Percentiles rank a stretch among this genome's conserved stretches.
Conservation (phyloP, 2,329 filamentous ascomycete species). For the Thyridium curvatum region DNA sequence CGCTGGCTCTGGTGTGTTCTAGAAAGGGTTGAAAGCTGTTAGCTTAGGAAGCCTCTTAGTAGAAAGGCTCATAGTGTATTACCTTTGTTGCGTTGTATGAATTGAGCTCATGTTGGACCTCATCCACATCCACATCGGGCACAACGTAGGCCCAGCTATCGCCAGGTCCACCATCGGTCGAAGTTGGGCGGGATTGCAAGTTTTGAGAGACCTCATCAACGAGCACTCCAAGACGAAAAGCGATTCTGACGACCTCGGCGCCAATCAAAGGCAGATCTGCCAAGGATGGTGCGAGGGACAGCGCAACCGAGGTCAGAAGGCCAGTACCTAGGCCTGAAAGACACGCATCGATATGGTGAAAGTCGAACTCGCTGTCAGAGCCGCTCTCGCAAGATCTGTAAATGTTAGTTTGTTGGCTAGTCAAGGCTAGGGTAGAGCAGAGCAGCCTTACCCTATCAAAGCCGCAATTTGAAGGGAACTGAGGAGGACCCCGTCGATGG, state of each 20-base stretch:
- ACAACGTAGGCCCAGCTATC: conserved; percentile 37
- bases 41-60: background rate
- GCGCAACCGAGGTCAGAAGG: conserved; percentile 31
- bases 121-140: conserved; percentile 18
- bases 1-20: conserved; percentile 16
- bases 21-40: conserved; percentile 5
- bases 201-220: conserved; percentile 35
- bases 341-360: conserved; percentile 14
- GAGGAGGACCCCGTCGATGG: no score
- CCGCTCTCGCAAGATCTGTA: no score
- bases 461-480: no score
- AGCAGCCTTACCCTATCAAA: no score
- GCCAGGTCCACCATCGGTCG: conserved; percentile 10
- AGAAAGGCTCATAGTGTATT: background rate
- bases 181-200: conserved; percentile 32
- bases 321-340: conserved; percentile 38
- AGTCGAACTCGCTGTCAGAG: no score
- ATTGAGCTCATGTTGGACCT: conserved; percentile 31
- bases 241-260: conserved; percentile 30
- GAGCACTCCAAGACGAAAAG: conserved; percentile 38
- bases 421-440: no score
- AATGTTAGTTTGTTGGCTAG: no score
- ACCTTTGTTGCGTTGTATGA: conserved; percentile 16
- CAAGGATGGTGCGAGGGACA: conserved; percentile 30
- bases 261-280: conserved; percentile 31